Evolutionary conservation across 805 yeast species (phyloP).

Genomic region (Teunomyces barrocoloradensis): DNA sequence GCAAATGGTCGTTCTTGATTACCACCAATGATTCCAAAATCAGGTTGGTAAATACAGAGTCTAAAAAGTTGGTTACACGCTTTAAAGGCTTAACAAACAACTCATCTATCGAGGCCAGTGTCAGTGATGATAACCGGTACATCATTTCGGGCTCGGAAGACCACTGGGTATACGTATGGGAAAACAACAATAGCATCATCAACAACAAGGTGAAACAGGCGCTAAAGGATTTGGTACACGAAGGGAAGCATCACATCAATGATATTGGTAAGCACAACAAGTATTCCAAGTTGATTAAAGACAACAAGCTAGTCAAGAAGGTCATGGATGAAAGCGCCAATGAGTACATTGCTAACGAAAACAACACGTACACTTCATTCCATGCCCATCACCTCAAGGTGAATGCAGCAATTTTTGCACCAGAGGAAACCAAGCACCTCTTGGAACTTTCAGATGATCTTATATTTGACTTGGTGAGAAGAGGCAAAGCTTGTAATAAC

Average conservation of each 20-base stretch:
- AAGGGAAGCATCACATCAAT: slow-evolving; percentile 31
- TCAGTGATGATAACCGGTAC: slow-evolving; percentile 54
- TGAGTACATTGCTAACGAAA: slow-evolving; percentile 42
- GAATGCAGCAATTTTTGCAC: slow-evolving; percentile 78
- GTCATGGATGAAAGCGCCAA: slow-evolving; percentile 21
- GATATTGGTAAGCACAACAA: slow-evolving; percentile 29
- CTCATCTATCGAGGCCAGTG: slow-evolving; percentile 67
- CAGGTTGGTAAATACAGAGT: slow-evolving; percentile 57
- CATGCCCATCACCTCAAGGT: slow-evolving; percentile 75
- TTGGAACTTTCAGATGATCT: slow-evolving; percentile 76
- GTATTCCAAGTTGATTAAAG: slow-evolving; percentile 27
- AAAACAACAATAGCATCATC: slow-evolving; percentile 40
- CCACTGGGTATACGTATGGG: slow-evolving; percentile 85
- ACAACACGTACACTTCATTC: slow-evolving; percentile 63
- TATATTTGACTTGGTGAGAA: slow-evolving; percentile 57
- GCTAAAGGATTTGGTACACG: slow-evolving; percentile 32
- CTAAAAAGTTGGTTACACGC: slow-evolving; percentile 56
- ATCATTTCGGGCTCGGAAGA: slow-evolving; percentile 84
- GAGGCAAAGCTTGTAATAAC: slow-evolving; percentile 15
- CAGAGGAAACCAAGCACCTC: slow-evolving; percentile 59
- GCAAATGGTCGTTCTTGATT: slow-evolving; percentile 44
- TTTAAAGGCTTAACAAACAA: slow-evolving; percentile 73
- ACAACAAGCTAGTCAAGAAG: slow-evolving; percentile 26
- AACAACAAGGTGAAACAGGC: slow-evolving; percentile 37
- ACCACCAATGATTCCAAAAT: slow-evolving; percentile 83